phyloP scores from a whole-genome alignment of 2,329 filamentous ascomycete species.

The Phyllosticta capitalensis region DNA sequence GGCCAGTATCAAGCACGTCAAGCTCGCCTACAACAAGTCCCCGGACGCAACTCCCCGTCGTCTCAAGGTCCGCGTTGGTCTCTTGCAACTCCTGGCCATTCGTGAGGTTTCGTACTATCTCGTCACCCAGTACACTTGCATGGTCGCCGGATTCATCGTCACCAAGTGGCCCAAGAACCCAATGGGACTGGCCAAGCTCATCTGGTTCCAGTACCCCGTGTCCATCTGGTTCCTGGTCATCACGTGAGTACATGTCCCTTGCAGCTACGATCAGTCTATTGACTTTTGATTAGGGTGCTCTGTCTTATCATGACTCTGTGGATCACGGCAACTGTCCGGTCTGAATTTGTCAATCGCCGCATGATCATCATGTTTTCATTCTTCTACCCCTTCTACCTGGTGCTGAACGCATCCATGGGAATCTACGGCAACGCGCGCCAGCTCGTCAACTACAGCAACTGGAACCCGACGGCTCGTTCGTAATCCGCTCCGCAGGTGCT shows the following conservation, averaged over 20 bases:
- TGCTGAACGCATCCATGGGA: conserved; percentile 36
- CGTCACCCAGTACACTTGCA: conserved; percentile 39
- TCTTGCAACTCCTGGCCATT: conserved; percentile 37
- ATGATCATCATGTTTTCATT: conserved; percentile 36
- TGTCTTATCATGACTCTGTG: conserved; percentile 37
- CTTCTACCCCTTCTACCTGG: conserved; percentile 35
- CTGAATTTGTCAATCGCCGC: conserved; percentile 34
- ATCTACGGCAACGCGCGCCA: conserved; percentile 40
- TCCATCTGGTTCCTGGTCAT: conserved; percentile 39
- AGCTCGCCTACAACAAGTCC: conserved; percentile 33
- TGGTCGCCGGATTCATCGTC: conserved; percentile 38
- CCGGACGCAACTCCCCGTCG: conserved; percentile 19
- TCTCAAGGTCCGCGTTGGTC: conserved; percentile 31
- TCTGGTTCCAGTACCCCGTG: conserved; percentile 41
- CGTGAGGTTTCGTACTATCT: conserved; percentile 41
- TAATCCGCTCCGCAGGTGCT: conserved; percentile 11
- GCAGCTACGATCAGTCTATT: conserved; percentile 13
- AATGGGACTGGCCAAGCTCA: conserved; percentile 28
- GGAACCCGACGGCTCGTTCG: conserved; percentile 38
- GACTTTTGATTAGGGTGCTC: conserved; percentile 23
- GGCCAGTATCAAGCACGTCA: conserved; percentile 35
- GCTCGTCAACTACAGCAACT: conserved; percentile 36
- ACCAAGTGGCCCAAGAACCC: conserved; percentile 34
- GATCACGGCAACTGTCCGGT: conserved; percentile 38
- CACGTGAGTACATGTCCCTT: conserved; percentile 24